These are phyloP conservation scores for Ophiostoma triangulosporum DNA, from an alignment of 2,329 filamentous ascomycete species.

Conservation along the genomic window DNA sequence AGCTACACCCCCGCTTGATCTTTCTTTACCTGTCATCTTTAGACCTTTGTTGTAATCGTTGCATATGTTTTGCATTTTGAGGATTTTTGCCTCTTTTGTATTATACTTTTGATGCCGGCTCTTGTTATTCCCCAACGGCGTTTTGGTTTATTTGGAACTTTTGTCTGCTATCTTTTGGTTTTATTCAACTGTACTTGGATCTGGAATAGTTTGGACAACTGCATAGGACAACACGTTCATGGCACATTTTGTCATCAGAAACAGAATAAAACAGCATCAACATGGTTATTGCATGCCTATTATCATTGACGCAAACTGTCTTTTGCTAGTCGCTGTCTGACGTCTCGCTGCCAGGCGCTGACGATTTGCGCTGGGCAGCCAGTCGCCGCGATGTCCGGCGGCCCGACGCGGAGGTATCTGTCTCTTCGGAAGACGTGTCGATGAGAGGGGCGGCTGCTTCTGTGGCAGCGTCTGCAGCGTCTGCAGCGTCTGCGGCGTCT, in stretches of 20 bases:
- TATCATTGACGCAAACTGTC: too few species aligned
- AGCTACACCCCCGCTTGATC: background rate
- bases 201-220: too few species aligned
- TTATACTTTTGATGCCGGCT: background rate
- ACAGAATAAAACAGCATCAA: too few species aligned
- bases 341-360: too few species aligned
- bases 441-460: background rate
- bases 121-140: background rate
- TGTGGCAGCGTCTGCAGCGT: background rate
- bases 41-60: conserved; percentile 1
- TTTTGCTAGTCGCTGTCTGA: too few species aligned
- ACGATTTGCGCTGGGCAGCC: background rate
- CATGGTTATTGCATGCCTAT: too few species aligned
- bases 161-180: background rate
- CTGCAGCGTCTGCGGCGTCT: background rate
- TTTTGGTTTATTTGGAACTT: background rate
- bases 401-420: background rate
- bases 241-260: background rate
- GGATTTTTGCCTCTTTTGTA: background rate
- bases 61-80: background rate
- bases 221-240: background rate
- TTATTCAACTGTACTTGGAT: background rate
- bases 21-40: background rate
- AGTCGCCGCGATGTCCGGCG: background rate
- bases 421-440: background rate